These are phyloP conservation scores for Rhynchosporium agropyri DNA, from an alignment of 2,329 filamentous ascomycete genomes.

Conservation along the genomic window DNA sequence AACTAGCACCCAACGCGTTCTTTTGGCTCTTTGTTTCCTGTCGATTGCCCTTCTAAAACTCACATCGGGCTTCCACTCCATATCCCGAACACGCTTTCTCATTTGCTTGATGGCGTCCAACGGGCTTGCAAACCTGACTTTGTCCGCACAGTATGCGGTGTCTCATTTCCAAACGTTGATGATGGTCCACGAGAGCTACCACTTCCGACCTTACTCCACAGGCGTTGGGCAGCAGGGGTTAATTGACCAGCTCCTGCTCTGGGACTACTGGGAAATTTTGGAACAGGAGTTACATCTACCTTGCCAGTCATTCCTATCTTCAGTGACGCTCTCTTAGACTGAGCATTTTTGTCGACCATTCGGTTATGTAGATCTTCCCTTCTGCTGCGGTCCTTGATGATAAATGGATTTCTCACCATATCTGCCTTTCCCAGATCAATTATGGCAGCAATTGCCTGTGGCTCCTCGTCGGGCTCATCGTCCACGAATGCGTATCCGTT, in stretches of 20 bases:
- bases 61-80: background rate
- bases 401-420: slow-evolving; percentile 77
- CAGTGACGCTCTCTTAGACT: slow-evolving; percentile 66
- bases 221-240: slow-evolving; percentile 73
- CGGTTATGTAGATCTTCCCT: slow-evolving; percentile 82
- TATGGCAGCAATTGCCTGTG: slow-evolving; percentile 46
- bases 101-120: slow-evolving; percentile 37
- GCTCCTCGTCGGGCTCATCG: slow-evolving; percentile 63
- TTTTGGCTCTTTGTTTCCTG: background rate
- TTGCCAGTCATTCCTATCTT: slow-evolving; percentile 63
- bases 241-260: slow-evolving; percentile 55
- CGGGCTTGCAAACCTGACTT: slow-evolving; percentile 37
- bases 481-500: slow-evolving; percentile 96
- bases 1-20: too few species aligned
- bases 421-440: slow-evolving; percentile 63
- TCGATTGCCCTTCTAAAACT: background rate
- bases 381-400: slow-evolving; percentile 71
- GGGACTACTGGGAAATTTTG: slow-evolving; percentile 70
- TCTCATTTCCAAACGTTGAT: slow-evolving; percentile 37
- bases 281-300: slow-evolving; percentile 62
- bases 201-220: slow-evolving; percentile 64
- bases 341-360: slow-evolving; percentile 81
- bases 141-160: slow-evolving; percentile 35
- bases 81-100: background rate
- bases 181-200: slow-evolving; percentile 39